A percentile compares a stretch with the other conserved stretches of the same genome.
These are phyloP conservation scores for Globisporangium takayamanum DNA, from an alignment of 352 stramenopile species.

Conservation along the genomic window DNA sequence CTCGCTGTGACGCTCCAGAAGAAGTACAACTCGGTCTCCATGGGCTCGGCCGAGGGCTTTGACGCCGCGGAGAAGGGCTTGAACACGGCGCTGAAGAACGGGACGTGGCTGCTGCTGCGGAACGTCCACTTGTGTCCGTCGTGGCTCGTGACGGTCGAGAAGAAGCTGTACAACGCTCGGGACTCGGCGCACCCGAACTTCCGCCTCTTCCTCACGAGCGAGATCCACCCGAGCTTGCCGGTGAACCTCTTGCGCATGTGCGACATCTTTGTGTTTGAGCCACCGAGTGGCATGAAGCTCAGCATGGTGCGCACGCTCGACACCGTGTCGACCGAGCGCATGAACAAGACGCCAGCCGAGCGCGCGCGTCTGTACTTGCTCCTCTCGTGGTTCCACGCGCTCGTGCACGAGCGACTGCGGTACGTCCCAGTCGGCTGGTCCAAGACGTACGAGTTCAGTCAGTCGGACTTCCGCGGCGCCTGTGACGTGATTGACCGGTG, in stretches of 20 bases:
- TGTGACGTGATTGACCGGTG: constrained; percentile 98
- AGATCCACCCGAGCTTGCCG: constrained; percentile 95
- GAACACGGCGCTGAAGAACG: constrained; percentile 92
- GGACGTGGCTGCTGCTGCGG: constrained; percentile 97
- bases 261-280: constrained; percentile 97
- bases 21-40: constrained; percentile 95
- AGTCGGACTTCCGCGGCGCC: constrained; percentile 96
- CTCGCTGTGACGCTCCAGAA: constrained; percentile 89
- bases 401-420: constrained; percentile 96
- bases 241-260: constrained; percentile 95
- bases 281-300: constrained; percentile 96
- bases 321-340: constrained; percentile 87
- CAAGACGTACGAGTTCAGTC: constrained; percentile 98
- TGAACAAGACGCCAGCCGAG: constrained; percentile 86
- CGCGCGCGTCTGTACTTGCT: constrained; percentile 94
- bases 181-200: constrained; percentile 72
- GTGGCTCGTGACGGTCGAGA: constrained; percentile 97
- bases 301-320: constrained; percentile 95
- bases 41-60: constrained; percentile 97
- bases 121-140: constrained; percentile 99
- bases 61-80: constrained; percentile 93
- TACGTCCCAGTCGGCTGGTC: constrained; percentile 98
- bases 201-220: constrained; percentile 96
- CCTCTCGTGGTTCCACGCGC: constrained; percentile 97
- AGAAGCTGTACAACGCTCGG: constrained; percentile 91